Conservation (phyloP, 2,329 filamentous ascomycete species). For the Colletotrichum filicis region DNA sequence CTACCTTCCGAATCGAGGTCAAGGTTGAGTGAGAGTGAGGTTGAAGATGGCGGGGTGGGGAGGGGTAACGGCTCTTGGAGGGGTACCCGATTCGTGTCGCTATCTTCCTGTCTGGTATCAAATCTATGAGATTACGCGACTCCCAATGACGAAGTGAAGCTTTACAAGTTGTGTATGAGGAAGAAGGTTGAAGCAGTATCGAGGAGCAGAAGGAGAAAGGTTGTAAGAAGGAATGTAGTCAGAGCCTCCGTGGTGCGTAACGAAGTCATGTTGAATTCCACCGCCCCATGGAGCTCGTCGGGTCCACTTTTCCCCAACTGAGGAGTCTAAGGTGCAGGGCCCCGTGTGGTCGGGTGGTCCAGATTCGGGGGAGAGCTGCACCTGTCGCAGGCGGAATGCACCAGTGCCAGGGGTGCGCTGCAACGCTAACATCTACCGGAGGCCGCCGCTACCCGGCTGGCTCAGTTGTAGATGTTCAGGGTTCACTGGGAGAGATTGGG, state of each 20-base stretch:
- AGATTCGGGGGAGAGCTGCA: constrained; percentile 3
- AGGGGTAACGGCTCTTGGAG: neutral
- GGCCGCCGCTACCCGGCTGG: constrained; percentile 31
- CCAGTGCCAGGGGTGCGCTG: constrained; percentile 17
- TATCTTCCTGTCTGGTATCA: neutral
- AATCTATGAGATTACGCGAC: neutral
- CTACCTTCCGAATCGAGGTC: neutral
- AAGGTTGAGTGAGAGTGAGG: neutral
- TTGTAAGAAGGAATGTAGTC: neutral
- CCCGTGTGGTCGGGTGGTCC: neutral
- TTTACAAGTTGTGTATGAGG: neutral
- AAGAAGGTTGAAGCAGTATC: neutral
- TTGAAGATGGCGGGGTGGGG: neutral
- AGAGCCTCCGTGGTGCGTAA: constrained; percentile 2
- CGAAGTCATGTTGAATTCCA: constrained; percentile 32
- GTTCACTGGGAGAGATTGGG: neutral
- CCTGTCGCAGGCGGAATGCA: constrained; percentile 22
- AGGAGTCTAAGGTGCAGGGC: neutral
- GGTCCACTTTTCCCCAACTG: neutral
- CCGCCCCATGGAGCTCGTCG: constrained; percentile 2
- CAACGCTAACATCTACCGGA: constrained; percentile 31
- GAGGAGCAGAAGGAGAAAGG: neutral
- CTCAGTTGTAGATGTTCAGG: neutral
- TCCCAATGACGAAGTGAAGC: neutral
- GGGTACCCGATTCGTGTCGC: neutral